phyloP scores from a whole-genome alignment of 2,329 filamentous ascomycete genomes.

The Arachnopeziza araneosa region DNA sequence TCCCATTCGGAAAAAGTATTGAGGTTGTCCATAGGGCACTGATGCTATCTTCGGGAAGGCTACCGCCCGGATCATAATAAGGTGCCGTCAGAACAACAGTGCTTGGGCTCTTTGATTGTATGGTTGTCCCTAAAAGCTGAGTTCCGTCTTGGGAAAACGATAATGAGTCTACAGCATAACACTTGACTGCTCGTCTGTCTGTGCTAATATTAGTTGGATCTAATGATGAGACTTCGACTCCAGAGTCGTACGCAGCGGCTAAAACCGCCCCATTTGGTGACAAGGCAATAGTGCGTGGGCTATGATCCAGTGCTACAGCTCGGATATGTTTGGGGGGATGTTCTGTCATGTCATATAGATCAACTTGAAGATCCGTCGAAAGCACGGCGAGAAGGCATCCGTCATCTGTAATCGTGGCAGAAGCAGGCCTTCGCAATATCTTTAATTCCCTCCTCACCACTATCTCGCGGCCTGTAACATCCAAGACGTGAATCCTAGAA shows the following conservation, averaged over 20 bases:
- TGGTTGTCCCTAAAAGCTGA: slow-evolving; percentile 71
- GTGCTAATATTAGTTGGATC: slow-evolving; percentile 56
- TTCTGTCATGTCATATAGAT: slow-evolving; percentile 69
- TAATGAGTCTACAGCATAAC: slow-evolving; percentile 67
- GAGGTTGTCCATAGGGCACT: slow-evolving; percentile 80
- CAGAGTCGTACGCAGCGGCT: slow-evolving; percentile 78
- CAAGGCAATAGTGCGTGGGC: slow-evolving; percentile 70
- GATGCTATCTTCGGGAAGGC: slow-evolving; percentile 60
- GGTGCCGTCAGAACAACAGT: slow-evolving; percentile 75
- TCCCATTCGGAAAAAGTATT: slow-evolving; percentile 78
- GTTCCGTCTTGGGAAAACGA: slow-evolving; percentile 74
- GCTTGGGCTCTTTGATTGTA: slow-evolving; percentile 56
- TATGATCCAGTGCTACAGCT: slow-evolving; percentile 71
- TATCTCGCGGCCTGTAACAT: slow-evolving; percentile 55
- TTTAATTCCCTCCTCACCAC: slow-evolving; percentile 72
- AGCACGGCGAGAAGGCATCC: slow-evolving; percentile 71
- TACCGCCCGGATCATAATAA: slow-evolving; percentile 68
- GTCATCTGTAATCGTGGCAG: slow-evolving; percentile 74
- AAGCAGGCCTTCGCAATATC: slow-evolving; percentile 67
- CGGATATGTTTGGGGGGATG: slow-evolving; percentile 64
- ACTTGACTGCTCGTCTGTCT: slow-evolving; percentile 72
- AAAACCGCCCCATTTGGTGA: slow-evolving; percentile 78
- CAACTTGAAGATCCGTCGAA: slow-evolving; percentile 76
- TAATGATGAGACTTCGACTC: slow-evolving; percentile 81
- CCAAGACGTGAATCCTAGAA: slow-evolving; percentile 74